Conservation (phyloP, 2,329 filamentous ascomycete species). For the Pseudogymnoascus sp. region DNA sequence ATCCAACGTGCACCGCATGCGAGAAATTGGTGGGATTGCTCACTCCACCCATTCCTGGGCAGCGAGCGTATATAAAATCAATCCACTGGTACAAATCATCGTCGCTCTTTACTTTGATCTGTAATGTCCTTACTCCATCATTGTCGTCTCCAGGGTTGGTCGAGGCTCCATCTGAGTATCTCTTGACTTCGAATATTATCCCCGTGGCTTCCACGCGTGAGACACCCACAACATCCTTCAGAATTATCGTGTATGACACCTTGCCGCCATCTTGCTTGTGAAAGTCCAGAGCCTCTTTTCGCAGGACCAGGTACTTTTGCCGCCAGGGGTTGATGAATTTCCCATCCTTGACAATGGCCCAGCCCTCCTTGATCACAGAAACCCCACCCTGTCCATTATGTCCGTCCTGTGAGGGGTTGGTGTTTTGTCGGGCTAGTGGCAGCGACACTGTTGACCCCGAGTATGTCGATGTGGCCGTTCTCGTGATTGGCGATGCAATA, state of each 20-base stretch:
- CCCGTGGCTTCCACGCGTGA: conserved; percentile 84
- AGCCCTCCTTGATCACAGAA: conserved; percentile 71
- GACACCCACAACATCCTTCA: conserved; percentile 84
- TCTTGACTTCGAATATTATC: conserved; percentile 89
- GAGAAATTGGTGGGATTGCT: conserved; percentile 98
- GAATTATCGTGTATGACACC: conserved; percentile 71
- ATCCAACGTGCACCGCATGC: conserved; percentile 93
- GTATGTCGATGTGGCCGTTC: conserved; percentile 56
- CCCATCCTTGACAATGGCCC: conserved; percentile 84
- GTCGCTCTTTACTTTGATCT: conserved; percentile 89
- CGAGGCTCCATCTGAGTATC: conserved; percentile 58
- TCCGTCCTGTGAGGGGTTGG: conserved; percentile 39
- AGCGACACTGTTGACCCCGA: conserved; percentile 65
- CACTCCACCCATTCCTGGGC: conserved; percentile 94
- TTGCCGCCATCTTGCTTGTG: conserved; percentile 87
- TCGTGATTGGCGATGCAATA: conserved; percentile 59
- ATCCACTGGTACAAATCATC: conserved; percentile 99
- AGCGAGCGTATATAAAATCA: conserved; percentile 93
- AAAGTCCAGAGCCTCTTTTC: conserved; percentile 90
- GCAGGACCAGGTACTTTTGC: conserved; percentile 81
- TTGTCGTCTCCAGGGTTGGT: conserved; percentile 56
- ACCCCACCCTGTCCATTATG: conserved; percentile 58
- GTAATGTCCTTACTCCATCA: conserved; percentile 74
- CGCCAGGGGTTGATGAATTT: conserved; percentile 80
- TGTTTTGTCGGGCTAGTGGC: conserved; percentile 53